A percentile compares a stretch with the other conserved stretches of the same genome.
These are phyloP conservation scores for Colletotrichum gigasporum DNA, from an alignment of 2,329 filamentous ascomycete genomes.

Conservation along the genomic window DNA sequence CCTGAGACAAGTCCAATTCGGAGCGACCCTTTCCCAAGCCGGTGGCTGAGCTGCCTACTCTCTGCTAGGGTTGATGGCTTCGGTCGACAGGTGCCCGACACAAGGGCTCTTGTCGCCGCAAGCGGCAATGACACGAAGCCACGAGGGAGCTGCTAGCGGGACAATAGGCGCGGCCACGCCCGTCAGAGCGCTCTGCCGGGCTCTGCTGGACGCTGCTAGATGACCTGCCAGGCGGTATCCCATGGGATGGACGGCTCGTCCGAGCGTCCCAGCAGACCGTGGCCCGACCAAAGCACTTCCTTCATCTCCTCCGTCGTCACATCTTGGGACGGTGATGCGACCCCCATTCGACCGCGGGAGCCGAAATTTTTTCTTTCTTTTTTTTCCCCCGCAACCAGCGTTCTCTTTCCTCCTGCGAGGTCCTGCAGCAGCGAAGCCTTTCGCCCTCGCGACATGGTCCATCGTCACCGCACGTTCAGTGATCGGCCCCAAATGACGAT, in stretches of 20 bases:
- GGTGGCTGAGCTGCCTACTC: constrained; percentile 27
- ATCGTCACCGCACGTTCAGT: neutral
- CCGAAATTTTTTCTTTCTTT: neutral
- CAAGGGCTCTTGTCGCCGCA: neutral
- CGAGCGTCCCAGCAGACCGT: constrained; percentile 6
- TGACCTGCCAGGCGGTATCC: constrained; percentile 12
- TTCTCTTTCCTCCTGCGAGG: neutral
- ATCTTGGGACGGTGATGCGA: neutral
- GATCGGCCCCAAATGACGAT: neutral
- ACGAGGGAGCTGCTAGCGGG: constrained; percentile 6
- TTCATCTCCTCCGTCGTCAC: neutral
- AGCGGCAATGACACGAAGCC: constrained; percentile 4
- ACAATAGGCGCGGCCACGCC: neutral
- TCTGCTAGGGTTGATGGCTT: constrained; percentile 12
- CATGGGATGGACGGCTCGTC: constrained; percentile 9
- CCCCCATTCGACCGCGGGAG: neutral
- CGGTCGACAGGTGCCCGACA: constrained; percentile 2
- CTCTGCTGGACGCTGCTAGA: constrained; percentile 4
- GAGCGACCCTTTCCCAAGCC: constrained; percentile 12
- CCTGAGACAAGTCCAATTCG: neutral
- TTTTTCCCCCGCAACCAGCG: too few species aligned
- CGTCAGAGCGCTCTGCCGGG: constrained; percentile 15
- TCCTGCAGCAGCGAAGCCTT: neutral
- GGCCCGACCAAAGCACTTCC: neutral
- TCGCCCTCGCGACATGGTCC: neutral